Evolutionary conservation across 2,329 filamentous ascomycete species (phyloP), one percentile per base, ranked within the genome.

Genomic region (Ophioceras dolichostomum): DNA sequence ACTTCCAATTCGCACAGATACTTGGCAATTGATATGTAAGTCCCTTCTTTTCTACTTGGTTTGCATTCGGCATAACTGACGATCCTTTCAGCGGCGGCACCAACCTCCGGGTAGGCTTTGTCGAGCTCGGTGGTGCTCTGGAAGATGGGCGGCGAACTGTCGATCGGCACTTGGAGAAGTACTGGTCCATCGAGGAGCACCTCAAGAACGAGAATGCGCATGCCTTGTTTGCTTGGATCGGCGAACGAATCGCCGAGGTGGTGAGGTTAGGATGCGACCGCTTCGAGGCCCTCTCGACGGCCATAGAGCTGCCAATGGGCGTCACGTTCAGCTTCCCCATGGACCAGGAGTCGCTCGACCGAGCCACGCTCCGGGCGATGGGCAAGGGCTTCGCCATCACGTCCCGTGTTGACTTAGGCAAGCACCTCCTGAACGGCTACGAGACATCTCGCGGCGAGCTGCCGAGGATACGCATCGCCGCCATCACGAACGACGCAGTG

Each of bases 401-500:
- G 0, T 67, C 71, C 2, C 62, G 76, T 31, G 55, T 77, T 6
- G 71, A 82, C 40, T 61, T 83, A 2, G 76, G 71, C 8, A 66
- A 68, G 22, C 67, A 73, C 43, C 60, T 83, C 6, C 55, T 69
- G 9, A 57, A 62, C 24, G 78, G 77, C 0, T 83, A 83, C 47
- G 60, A 68, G 32, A 60, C 62, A 24, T 59, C 68, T n/a, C 60
- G 62, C 26, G 43, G 56, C 1, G 52, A 58, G 10, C 58, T 87
- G 17, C 84, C 83, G 1, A 68, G 65, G 10, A 70, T 91, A 44
- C 70, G 70, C 41, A 79, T 89, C 36, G 70, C 75, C 8, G 84
- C 83, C 35, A 88, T 91, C 43, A 76, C 83, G 27, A 91, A 89
- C 49, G 84, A 91, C 49, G 75, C 84, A 0, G 83, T 89, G 27